These are phyloP conservation scores for Colletotrichum orchidophilum DNA, from an alignment of 2,329 filamentous ascomycete genomes.

Conservation along the genomic window DNA sequence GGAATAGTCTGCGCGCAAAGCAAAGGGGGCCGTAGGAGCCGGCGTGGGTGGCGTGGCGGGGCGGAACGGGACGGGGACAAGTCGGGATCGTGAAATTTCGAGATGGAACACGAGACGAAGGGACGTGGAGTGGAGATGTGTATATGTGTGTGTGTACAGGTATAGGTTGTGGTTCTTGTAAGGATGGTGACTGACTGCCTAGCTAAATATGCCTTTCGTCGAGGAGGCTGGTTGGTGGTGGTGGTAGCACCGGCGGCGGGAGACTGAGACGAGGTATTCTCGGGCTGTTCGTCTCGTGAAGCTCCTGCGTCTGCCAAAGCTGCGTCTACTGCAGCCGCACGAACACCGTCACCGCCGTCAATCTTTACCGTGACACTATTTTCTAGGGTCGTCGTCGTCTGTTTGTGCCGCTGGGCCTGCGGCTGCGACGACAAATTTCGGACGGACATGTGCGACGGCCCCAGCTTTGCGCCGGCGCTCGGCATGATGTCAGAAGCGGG, in stretches of 20 bases:
- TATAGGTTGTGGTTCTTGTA: not conserved
- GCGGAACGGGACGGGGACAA: slow-evolving; percentile 7
- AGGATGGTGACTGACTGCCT: slow-evolving; percentile 15
- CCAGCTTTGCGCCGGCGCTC: slow-evolving; percentile 22
- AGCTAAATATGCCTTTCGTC: slow-evolving; percentile 15
- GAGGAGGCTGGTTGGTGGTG: not conserved
- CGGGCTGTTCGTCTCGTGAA: not conserved
- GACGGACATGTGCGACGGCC: slow-evolving; percentile 9
- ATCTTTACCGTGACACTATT: not conserved
- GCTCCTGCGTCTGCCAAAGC: not conserved
- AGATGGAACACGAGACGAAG: not conserved
- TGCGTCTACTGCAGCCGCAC: not conserved
- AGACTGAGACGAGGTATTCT: slow-evolving; percentile 6
- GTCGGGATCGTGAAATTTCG: slow-evolving; percentile 6
- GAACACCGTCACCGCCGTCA: not conserved
- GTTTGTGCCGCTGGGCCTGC: not conserved
- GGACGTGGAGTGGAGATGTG: not conserved
- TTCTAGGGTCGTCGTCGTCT: not conserved
- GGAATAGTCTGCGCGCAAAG: not conserved
- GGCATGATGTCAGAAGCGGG: slow-evolving; percentile 35
- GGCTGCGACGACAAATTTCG: slow-evolving; percentile 15
- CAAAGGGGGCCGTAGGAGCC: not conserved
- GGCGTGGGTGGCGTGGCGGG: slow-evolving; percentile 1
- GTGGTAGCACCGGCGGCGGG: not conserved
- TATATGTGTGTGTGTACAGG: not conserved